phyloP scores from a whole-genome alignment of 495 filamentous ascomycete species.

The Viridothelium virens region DNA sequence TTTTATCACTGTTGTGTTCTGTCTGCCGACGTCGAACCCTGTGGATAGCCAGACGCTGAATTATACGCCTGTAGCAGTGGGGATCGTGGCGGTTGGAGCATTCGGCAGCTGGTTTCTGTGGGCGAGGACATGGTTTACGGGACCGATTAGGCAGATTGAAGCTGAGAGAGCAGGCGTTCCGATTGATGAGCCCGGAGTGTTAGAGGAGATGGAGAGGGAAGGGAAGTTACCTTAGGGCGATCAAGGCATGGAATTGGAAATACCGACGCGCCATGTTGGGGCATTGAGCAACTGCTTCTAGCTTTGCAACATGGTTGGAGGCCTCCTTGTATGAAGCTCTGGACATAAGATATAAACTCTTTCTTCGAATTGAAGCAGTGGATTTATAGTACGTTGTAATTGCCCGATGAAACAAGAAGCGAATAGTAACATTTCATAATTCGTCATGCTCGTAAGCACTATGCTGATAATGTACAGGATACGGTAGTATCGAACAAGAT shows the following conservation, averaged over 20 bases:
- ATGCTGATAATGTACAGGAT: too few relatives aligned
- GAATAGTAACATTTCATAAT: too few relatives aligned
- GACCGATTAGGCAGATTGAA: conserved; percentile 48
- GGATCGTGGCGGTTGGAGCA: conserved; percentile 46
- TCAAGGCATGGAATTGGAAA: neutral
- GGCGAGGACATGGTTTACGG: conserved; percentile 52
- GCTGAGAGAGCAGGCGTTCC: conserved; percentile 44
- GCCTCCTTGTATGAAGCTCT: too few relatives aligned
- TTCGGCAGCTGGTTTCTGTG: conserved; percentile 42
- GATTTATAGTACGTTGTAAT: too few relatives aligned
- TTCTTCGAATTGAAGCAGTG: too few relatives aligned
- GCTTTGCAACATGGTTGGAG: too few relatives aligned
- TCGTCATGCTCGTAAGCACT: too few relatives aligned
- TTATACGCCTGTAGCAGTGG: conserved; percentile 58
- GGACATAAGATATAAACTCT: too few relatives aligned
- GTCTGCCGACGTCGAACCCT: conserved; percentile 53
- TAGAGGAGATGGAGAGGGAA: conserved; percentile 39
- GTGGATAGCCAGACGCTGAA: conserved; percentile 53
- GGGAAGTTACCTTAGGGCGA: conserved; percentile 13
- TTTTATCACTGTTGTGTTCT: conserved; percentile 57
- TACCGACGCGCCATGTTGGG: neutral
- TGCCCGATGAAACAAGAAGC: too few relatives aligned
- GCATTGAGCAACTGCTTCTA: neutral
- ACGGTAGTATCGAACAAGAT: too few relatives aligned
- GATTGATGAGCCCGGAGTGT: conserved; percentile 41